These are phyloP conservation scores for Stromatinia cepivora DNA, from an alignment of 2,329 filamentous ascomycete genomes.

Conservation along the genomic window DNA sequence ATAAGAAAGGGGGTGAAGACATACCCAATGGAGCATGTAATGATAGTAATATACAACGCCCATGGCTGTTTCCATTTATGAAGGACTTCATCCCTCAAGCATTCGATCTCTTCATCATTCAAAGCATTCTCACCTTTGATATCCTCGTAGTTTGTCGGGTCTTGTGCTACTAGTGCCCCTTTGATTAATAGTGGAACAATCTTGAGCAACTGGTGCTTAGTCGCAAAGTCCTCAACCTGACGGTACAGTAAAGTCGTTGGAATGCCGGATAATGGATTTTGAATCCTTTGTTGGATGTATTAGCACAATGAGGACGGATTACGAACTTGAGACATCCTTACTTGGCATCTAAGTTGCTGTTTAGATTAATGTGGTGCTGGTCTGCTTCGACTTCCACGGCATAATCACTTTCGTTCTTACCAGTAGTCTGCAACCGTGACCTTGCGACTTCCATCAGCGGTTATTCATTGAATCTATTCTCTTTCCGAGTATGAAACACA, in stretches of 20 bases:
- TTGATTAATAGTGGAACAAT: conserved; percentile 60
- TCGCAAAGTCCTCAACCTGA: conserved; percentile 61
- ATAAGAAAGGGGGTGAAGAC: conserved; percentile 62
- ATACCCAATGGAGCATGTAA: conserved; percentile 52
- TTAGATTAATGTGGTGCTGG: conserved; percentile 12
- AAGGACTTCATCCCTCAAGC: conserved; percentile 61
- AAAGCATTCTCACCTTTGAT: conserved; percentile 49
- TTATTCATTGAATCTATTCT: no score
- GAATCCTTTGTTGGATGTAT: conserved; percentile 45
- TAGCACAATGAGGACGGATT: background rate
- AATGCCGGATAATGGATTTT: conserved; percentile 58
- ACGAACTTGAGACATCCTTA: background rate
- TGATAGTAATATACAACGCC: conserved; percentile 38
- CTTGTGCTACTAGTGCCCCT: conserved; percentile 73
- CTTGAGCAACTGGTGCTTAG: conserved; percentile 57
- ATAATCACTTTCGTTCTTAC: background rate
- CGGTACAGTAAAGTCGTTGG: conserved; percentile 51
- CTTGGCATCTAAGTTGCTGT: conserved; percentile 23
- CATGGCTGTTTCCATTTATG: conserved; percentile 69
- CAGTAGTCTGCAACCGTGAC: background rate
- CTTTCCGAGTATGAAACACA: background rate
- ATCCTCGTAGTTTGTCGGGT: conserved; percentile 65
- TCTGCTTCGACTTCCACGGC: conserved; percentile 4
- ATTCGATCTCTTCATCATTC: conserved; percentile 56
- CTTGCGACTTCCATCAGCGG: background rate